Evolutionary conservation across 495 filamentous ascomycete species (phyloP).

Genomic region (Penicillium nucicola): DNA sequence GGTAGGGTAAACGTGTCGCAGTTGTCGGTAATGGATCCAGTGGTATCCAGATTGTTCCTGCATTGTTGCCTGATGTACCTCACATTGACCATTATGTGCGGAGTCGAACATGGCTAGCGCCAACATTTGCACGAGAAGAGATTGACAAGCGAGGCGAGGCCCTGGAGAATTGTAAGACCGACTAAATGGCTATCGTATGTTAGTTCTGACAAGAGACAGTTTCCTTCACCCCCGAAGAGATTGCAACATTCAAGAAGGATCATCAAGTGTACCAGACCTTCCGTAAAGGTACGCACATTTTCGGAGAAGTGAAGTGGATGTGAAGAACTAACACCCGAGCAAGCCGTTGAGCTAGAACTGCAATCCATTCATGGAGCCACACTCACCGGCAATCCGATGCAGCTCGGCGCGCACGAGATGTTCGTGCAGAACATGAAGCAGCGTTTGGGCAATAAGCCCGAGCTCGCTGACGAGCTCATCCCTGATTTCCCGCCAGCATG

Average conservation of each 20-base stretch:
- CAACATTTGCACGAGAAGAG: slow-evolving; percentile 32
- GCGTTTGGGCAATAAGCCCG: slow-evolving; percentile 35
- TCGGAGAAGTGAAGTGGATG: not conserved
- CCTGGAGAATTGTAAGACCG: slow-evolving; percentile 33
- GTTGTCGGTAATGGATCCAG: slow-evolving; percentile 53
- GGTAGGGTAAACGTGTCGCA: slow-evolving; percentile 49
- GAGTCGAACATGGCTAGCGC: slow-evolving; percentile 42
- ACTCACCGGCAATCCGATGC: slow-evolving; percentile 33
- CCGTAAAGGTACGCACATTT: slow-evolving; percentile 36
- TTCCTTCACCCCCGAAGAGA: slow-evolving; percentile 41
- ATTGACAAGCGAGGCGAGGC: slow-evolving; percentile 27
- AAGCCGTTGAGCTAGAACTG: slow-evolving; percentile 44
- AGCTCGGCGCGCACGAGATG: slow-evolving; percentile 26
- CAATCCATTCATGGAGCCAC: slow-evolving; percentile 45
- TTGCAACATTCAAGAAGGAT: slow-evolving; percentile 43
- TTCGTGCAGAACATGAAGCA: slow-evolving; percentile 43
- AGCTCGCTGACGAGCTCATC: slow-evolving; percentile 29
- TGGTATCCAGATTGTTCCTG: slow-evolving; percentile 58
- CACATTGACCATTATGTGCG: slow-evolving; percentile 45
- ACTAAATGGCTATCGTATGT: not conserved
- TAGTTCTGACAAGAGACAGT: slow-evolving; percentile 14
- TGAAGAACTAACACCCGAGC: not conserved
- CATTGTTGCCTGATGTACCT: slow-evolving; percentile 51
- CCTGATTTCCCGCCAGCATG: slow-evolving; percentile 48
- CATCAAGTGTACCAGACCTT: slow-evolving; percentile 34